A percentile compares a stretch with the other conserved stretches of the same genome.
These are phyloP conservation scores for Stachybotrys elegans DNA, from an alignment of 2,329 filamentous ascomycete genomes.

Conservation along the genomic window DNA sequence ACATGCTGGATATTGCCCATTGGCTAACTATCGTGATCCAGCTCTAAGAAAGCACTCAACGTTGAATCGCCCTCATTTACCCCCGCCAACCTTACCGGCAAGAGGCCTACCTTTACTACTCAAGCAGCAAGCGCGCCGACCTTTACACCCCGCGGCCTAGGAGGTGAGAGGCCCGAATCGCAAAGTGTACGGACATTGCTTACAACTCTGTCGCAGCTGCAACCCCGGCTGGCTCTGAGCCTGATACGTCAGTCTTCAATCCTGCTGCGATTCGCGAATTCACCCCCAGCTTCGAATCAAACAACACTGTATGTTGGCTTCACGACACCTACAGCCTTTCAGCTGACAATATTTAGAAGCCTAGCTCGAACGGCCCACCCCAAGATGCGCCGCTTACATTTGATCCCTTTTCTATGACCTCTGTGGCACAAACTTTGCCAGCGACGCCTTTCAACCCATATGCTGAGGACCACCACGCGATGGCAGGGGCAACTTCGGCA, in stretches of 20 bases:
- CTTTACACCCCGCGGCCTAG: slow-evolving; percentile 67
- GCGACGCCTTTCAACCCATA: slow-evolving; percentile 67
- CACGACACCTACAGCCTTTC: neutral
- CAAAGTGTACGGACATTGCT: slow-evolving; percentile 8
- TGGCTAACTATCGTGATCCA: slow-evolving; percentile 13
- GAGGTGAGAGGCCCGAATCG: slow-evolving; percentile 25
- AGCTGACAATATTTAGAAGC: slow-evolving; percentile 25
- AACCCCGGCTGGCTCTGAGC: slow-evolving; percentile 34
- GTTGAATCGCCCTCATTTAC: slow-evolving; percentile 97
- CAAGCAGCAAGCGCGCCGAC: slow-evolving; percentile 85
- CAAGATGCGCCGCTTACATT: slow-evolving; percentile 41
- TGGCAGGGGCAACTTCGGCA: slow-evolving; percentile 51
- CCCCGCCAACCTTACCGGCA: slow-evolving; percentile 53
- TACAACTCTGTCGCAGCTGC: slow-evolving; percentile 19
- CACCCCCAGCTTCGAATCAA: slow-evolving; percentile 52
- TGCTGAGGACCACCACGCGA: slow-evolving; percentile 60
- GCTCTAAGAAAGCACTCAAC: slow-evolving; percentile 74
- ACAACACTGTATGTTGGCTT: slow-evolving; percentile 36
- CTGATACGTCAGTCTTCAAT: slow-evolving; percentile 46
- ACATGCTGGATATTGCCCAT: too few species aligned
- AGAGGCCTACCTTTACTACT: slow-evolving; percentile 77
- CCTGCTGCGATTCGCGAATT: slow-evolving; percentile 55
- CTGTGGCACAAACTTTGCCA: slow-evolving; percentile 46
- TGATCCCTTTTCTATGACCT: slow-evolving; percentile 61
- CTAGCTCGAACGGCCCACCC: slow-evolving; percentile 40